Evolutionary conservation across 495 filamentous ascomycete genomes (phyloP).

Genomic region (Aspergillus leporis): DNA sequence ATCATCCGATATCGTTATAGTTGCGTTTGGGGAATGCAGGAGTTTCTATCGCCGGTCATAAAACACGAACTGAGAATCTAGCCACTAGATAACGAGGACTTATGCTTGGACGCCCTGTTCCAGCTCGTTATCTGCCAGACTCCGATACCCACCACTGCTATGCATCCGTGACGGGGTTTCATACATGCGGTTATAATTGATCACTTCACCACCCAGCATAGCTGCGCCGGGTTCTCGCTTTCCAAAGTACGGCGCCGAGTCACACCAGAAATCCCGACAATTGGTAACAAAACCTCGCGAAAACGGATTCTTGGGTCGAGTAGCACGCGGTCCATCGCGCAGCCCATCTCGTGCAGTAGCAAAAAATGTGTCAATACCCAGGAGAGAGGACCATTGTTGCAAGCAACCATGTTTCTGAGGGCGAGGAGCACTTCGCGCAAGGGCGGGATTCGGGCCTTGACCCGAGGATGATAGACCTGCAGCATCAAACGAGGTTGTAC

Average conservation of each 20-base stretch:
- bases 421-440: slow-evolving; percentile 41
- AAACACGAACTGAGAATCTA: background rate
- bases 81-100: background rate
- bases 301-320: slow-evolving; percentile 73
- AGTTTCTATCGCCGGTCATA: background rate
- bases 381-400: slow-evolving; percentile 75
- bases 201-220: slow-evolving; percentile 70
- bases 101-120: slow-evolving; percentile 30
- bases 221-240: slow-evolving; percentile 69
- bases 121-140: slow-evolving; percentile 42
- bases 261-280: slow-evolving; percentile 96
- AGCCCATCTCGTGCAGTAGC: slow-evolving; percentile 72
- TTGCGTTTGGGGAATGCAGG: background rate
- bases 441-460: slow-evolving; percentile 49
- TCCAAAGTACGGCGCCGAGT: slow-evolving; percentile 79
- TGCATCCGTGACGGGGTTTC: slow-evolving; percentile 73
- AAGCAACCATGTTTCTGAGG: slow-evolving; percentile 60
- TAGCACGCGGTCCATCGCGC: slow-evolving; percentile 49
- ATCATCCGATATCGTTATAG: slow-evolving; percentile 9
- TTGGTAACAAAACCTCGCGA: slow-evolving; percentile 79
- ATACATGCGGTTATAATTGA: slow-evolving; percentile 90
- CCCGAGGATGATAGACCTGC: slow-evolving; percentile 64
- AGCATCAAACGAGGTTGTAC: slow-evolving; percentile 63
- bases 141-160: slow-evolving; percentile 42
- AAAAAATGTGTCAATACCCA: slow-evolving; percentile 91